Conservation (phyloP, 768 basidiomycete genomes). For the Mycena amicta region DNA sequence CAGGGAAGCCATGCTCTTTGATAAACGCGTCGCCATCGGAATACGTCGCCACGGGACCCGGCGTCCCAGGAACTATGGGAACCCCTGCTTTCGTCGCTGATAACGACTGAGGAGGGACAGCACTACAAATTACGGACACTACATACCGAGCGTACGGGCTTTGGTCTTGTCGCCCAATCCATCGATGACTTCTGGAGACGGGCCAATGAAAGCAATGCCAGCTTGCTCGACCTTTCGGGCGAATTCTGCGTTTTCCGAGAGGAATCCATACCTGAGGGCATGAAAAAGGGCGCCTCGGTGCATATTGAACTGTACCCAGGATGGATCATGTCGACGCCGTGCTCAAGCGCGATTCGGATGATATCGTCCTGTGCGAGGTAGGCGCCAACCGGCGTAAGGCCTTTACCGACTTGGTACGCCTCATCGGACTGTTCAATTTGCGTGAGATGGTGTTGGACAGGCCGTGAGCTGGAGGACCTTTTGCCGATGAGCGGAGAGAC, state of each 20-base stretch:
- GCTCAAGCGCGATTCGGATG: constrained; percentile 93
- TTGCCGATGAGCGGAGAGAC: constrained; percentile 95
- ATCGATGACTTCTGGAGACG: constrained; percentile 95
- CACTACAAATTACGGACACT: constrained; percentile 7
- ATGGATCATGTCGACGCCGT: constrained; percentile 99
- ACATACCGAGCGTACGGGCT: constrained; percentile 81
- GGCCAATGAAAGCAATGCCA: constrained; percentile 95
- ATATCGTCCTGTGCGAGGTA: constrained; percentile 99
- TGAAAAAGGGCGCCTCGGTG: not conserved
- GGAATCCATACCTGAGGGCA: constrained; percentile 83
- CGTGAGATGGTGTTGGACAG: constrained; percentile 34
- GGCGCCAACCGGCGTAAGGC: constrained; percentile 92
- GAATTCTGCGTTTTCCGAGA: constrained; percentile 95
- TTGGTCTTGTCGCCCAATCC: constrained; percentile 98
- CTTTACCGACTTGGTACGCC: constrained; percentile 97
- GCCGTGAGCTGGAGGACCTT: constrained; percentile 56
- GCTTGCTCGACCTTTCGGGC: constrained; percentile 98
- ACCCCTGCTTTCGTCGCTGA: constrained; percentile 88
- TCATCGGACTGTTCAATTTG: constrained; percentile 78
- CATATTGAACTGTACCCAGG: constrained; percentile 66
- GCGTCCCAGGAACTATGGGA: constrained; percentile 96
- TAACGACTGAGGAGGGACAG: constrained; percentile 12
- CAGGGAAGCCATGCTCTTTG: constrained; percentile 94
- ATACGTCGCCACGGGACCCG: constrained; percentile 86
- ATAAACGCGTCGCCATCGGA: constrained; percentile 85